Base-by-base conservation (phyloP, 1,139 yeast genomes). In the Yamadazyma taylorii region DNA sequence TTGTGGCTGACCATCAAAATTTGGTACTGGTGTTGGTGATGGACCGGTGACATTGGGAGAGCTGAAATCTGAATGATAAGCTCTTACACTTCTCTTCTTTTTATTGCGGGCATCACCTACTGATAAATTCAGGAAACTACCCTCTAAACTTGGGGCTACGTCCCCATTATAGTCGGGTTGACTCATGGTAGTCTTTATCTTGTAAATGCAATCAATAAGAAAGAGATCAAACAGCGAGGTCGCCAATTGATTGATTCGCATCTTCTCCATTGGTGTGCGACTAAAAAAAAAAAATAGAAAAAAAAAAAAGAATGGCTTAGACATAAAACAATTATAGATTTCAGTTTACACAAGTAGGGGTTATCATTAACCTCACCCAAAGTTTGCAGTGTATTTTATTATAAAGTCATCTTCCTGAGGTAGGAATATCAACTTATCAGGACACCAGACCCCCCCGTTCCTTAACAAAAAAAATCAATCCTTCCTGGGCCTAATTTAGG, bases 41-140 rank as follows among this genome's bases (percentile, higher is more conserved):
- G 15, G 11, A 5, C 30, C 30, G 16, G 30, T n/a, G 6, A 12
- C 16, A n/a, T 14, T 25, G 19, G 39, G 33, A 4, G 32, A 11
- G 21, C n/a, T 26, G 17, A 21, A 29, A 29, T 41, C 43, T 4
- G 45, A 30, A 44, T 74, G 79, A 53, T 58, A 69, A 1, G 78
- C 79, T 43, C 80, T 60, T 8, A 63, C 70, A 4, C 73, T 56
- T 45, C 77, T 56, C 50, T 71, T 74, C 46, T 69, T 68, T 33
- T 41, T 42, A 5, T 16, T 11, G 5, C 24, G 15, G 5, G 24
- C 5, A 4, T 14, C 24, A 4, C n/a, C 11, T 15, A 29, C 24
- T n/a, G 38, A 12, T 16, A 45, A 32, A 19, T 32, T 23, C 26
- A 21, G 33, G 15, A 31, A 23, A n/a, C 19, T 24, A n/a, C 17